phyloP scores from a whole-genome alignment of 495 filamentous ascomycete species.

The Lichina pygmaea region DNA sequence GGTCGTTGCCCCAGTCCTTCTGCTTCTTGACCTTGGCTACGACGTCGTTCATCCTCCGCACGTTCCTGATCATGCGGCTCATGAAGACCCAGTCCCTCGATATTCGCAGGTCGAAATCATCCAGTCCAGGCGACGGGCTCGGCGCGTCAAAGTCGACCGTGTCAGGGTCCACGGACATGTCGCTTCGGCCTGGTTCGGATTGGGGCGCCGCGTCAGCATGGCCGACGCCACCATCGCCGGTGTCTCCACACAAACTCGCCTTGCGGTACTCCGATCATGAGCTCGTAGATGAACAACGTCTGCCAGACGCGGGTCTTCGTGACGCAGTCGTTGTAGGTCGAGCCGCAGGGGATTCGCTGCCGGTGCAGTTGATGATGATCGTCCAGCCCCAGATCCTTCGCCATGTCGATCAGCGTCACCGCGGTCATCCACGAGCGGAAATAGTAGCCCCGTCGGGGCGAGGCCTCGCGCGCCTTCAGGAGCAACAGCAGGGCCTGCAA shows the following conservation, averaged over 20 bases:
- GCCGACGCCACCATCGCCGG: neutral
- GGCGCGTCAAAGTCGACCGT: constrained; percentile 54
- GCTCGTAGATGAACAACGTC: constrained; percentile 57
- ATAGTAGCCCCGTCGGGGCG: constrained; percentile 85
- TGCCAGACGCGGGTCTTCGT: constrained; percentile 83
- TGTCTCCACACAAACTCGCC: constrained; percentile 21
- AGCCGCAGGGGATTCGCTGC: constrained; percentile 39
- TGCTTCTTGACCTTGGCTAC: constrained; percentile 56
- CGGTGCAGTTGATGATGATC: constrained; percentile 62
- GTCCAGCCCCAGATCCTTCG: constrained; percentile 72
- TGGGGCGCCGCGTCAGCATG: constrained; percentile 8
- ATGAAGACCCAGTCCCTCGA: constrained; percentile 68
- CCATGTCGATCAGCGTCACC: constrained; percentile 77
- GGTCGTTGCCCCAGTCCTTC: constrained; percentile 76
- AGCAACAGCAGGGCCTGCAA: constrained; percentile 76
- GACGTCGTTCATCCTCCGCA: constrained; percentile 46
- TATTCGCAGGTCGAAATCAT: constrained; percentile 49
- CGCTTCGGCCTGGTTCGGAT: constrained; percentile 36
- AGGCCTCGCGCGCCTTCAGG: constrained; percentile 72
- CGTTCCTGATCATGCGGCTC: constrained; percentile 45
- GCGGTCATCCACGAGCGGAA: constrained; percentile 96
- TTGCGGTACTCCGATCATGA: constrained; percentile 90
- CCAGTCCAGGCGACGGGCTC: constrained; percentile 32
- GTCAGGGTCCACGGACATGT: constrained; percentile 46
- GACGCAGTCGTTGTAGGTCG: constrained; percentile 44